Evolutionary conservation across 2,329 filamentous ascomycete species (phyloP).

Genomic region (Paracamarosporium sp.): DNA sequence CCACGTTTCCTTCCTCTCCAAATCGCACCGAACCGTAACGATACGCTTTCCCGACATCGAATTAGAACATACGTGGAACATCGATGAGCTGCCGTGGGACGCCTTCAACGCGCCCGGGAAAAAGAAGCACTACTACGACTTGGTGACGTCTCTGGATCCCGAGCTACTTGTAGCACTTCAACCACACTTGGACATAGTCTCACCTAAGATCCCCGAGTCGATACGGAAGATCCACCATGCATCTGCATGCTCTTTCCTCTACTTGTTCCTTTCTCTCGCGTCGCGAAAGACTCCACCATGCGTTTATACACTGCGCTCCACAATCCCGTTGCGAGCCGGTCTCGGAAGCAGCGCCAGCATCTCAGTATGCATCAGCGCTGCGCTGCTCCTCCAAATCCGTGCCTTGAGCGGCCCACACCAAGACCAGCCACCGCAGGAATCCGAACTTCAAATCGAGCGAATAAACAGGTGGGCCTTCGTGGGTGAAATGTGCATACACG

Average conservation of each 20-base stretch:
- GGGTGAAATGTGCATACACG: constrained; percentile 95
- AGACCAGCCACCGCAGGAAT: constrained; percentile 87
- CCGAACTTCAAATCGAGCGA: constrained; percentile 86
- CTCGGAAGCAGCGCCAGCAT: constrained; percentile 95
- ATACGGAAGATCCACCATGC: constrained; percentile 83
- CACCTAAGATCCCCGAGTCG: constrained; percentile 68
- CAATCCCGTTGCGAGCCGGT: constrained; percentile 89
- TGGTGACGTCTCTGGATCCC: constrained; percentile 77
- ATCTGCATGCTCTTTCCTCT: constrained; percentile 86
- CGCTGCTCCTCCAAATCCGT: constrained; percentile 85
- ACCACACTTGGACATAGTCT: constrained; percentile 78
- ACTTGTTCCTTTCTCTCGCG: constrained; percentile 88
- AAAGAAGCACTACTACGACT: constrained; percentile 94
- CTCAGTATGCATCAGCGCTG: constrained; percentile 83
- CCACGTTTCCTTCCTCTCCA: constrained; percentile 91
- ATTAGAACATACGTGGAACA: constrained; percentile 90
- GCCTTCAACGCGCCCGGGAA: constrained; percentile 80
- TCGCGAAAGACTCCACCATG: constrained; percentile 79
- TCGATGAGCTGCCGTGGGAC: constrained; percentile 88
- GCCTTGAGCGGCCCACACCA: constrained; percentile 89
- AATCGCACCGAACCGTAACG: constrained; percentile 86
- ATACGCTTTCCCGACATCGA: constrained; percentile 91
- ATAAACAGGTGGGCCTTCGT: constrained; percentile 99
- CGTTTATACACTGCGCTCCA: constrained; percentile 89
- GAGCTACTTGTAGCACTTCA: constrained; percentile 82